Evolutionary conservation across 1,284 basidiomycete species (phyloP), one percentile per base, ranked within the genome.

Genomic region (Ustilago curta): DNA sequence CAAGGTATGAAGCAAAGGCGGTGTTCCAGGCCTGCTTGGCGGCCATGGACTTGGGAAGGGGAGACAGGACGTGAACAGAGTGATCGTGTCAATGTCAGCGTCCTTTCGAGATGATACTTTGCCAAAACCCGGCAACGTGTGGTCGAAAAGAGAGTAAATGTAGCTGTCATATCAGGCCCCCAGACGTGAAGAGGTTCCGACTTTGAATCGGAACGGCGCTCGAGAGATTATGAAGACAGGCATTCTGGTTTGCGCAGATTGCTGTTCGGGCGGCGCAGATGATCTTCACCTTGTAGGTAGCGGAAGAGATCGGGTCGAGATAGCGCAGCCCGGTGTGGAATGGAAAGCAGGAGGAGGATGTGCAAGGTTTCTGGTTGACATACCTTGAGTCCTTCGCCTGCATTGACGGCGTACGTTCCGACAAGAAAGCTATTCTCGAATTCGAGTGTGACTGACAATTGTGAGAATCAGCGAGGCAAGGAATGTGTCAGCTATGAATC

Each of bases 381-480:
- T 61, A 91, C 92, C 89, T 94, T 93, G 48, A 95, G 87, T 2
- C 88, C 88, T 62, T 89, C 86, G 8, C 94, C 94, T 0, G 94
- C 93, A 78, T 95, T 95, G n/a, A 92, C 90, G 25, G 92, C 92
- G 72, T 95, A 95, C 2, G 93, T 95, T 11, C 90, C 92, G 43
- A 95, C 87, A 8, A 95, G 72, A 73, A 90, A 94, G 59, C 86
- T 89, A 44, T 87, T 88, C 49, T 89, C 88, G 75, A 93, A 95
- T 82, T 95, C 93, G 27, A 94, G 86, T 1, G 91, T 93, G 39
- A 94, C 85, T 58, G 93, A 90, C n/a, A 18, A 18, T 23, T 32
- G 18, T 11, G 32, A 19, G 91, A 39, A 8, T n/a, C 3, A 49
- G 16, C 32, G 31, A n/a, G 27, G 31, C 32, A 53, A 47, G 1